These are phyloP conservation scores for Blechomonas ayalai DNA, from an alignment of 208 protist genomes.

Conservation along the genomic window DNA sequence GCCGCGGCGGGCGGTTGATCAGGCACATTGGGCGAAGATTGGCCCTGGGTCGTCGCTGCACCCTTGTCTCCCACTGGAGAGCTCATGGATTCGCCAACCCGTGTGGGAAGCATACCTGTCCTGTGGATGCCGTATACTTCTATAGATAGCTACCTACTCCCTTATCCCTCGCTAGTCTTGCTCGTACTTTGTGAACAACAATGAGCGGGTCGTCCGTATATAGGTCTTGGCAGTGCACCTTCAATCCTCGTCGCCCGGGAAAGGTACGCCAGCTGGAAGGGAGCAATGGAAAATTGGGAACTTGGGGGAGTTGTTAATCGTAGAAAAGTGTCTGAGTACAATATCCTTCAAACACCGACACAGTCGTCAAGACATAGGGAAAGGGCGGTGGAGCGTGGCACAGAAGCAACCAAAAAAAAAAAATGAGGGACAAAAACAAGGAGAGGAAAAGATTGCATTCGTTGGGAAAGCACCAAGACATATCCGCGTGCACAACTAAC, in stretches of 20 bases:
- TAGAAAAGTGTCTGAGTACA: slow-evolving; percentile 8
- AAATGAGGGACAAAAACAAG: slow-evolving; percentile 4
- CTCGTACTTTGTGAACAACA: slow-evolving; percentile 1
- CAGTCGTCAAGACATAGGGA: not conserved
- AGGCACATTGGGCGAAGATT: not conserved
- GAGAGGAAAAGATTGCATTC: not conserved
- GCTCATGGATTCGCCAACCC: not conserved
- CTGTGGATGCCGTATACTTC: not conserved
- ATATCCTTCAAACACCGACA: slow-evolving; percentile 1
- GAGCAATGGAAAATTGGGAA: slow-evolving; percentile 2
- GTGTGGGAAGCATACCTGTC: no score
- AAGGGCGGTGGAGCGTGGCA: not conserved
- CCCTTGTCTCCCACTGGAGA: slow-evolving; percentile 3
- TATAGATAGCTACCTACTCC: slow-evolving; percentile 1
- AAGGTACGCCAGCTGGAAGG: not conserved
- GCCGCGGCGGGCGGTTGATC: slow-evolving; percentile 6
- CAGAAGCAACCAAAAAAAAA: slow-evolving; percentile 8
- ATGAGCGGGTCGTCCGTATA: not conserved
- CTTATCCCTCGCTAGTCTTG: slow-evolving; percentile 3
- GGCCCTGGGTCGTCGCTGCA: slow-evolving; percentile 4
- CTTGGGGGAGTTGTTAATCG: slow-evolving; percentile 1
- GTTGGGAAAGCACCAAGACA: not conserved
- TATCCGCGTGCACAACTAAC: slow-evolving; percentile 1
- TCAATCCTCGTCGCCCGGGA: not conserved
- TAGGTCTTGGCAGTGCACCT: no score